Base-by-base conservation (phyloP, 139 green algal genomes). In the Desmodesmus armatus region DNA sequence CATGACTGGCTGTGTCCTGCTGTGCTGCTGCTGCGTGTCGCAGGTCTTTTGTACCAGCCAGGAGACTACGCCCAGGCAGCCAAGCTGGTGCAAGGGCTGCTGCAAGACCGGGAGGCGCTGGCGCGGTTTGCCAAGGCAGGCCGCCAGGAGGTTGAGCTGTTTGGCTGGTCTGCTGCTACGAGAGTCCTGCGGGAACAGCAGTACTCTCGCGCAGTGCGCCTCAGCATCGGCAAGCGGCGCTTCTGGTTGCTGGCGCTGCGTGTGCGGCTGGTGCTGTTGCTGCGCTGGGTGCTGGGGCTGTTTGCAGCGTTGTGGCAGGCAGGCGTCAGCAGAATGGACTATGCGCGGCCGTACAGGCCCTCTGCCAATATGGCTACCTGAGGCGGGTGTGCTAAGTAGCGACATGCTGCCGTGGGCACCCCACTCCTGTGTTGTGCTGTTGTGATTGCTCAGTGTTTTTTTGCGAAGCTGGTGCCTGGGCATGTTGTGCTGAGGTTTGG, bases 141-240 rank as follows among this genome's bases (percentile, higher is more conserved):
- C 39, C 47, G 86, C 25, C 23, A 40, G 3, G 86, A 90, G 84
- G 86, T 90, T 6, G 90, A 93, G 85, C 33, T 53, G 60, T 90
- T 90, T 83, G 89, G 90, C 58, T 96, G 91, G 90, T 79, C 49
- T 11, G 89, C 92, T 5, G 93, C 93, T 6, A 93, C 93, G 39
- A 84, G 84, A 25, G 49, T 83, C 3, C 60, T 96, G 15, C 84
- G 93, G 3, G 88, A 94, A 63, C 31, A 76, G 82, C 93, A 96
- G 88, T 96, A 96, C 83, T 83, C 75, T 55, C 85, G 90, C 11
- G 93, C 93, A 13, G 92, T 96, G 71, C 71, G 79, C 29, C 37
- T 90, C 23, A 65, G 75, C 39, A 55, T 67, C 53, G 41, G 47
- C 75, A 79, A 88, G 63, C 70, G 44, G 35, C 60, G 88, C 41